A percentile compares a stretch with the other conserved stretches of the same genome.
Evolutionary conservation across 192 early-diverging fungal species (phyloP).

Genomic region (Podila epicladia): DNA sequence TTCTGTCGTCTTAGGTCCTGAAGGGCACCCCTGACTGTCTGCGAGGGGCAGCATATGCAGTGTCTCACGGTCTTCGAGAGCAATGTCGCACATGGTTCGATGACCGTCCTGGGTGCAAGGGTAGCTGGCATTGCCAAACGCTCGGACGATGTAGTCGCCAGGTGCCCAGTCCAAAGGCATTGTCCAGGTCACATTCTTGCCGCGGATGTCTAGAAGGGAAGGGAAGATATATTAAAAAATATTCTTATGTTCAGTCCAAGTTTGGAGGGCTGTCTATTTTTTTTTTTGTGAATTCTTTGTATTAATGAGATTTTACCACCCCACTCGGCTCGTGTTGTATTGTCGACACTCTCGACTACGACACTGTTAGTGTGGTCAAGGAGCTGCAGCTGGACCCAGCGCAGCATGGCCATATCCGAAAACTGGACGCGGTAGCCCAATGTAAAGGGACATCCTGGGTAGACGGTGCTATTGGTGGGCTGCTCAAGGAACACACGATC

Average conservation of each 20-base stretch:
- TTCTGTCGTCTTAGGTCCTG: background rate
- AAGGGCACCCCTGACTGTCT: slow-evolving; percentile 2
- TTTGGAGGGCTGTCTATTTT: no score
- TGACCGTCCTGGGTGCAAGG: slow-evolving; percentile 7
- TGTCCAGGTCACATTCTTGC: slow-evolving; percentile 10
- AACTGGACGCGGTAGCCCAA: slow-evolving; percentile 18
- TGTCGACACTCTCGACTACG: slow-evolving; percentile 13
- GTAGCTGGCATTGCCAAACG: slow-evolving; percentile 17
- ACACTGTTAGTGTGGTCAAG: background rate
- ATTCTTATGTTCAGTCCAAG: no score
- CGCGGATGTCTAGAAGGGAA: background rate
- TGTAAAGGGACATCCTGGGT: slow-evolving; percentile 11
- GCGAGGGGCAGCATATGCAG: background rate
- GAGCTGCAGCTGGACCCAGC: slow-evolving; percentile 23
- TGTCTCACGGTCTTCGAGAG: slow-evolving; percentile 11
- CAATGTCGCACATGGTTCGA: background rate
- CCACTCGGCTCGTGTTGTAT: slow-evolving; percentile 19
- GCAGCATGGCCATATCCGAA: slow-evolving; percentile 19
- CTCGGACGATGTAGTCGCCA: slow-evolving; percentile 20
- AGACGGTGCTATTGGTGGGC: slow-evolving; percentile 3
- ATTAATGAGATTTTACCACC: background rate
- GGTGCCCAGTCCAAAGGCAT: slow-evolving; percentile 7
- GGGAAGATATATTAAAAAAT: background rate
- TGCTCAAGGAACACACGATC: slow-evolving; percentile 10
- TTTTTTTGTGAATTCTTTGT: no score